Conservation (phyloP, 495 filamentous ascomycete species). For the Aspergillus funiculosus region DNA sequence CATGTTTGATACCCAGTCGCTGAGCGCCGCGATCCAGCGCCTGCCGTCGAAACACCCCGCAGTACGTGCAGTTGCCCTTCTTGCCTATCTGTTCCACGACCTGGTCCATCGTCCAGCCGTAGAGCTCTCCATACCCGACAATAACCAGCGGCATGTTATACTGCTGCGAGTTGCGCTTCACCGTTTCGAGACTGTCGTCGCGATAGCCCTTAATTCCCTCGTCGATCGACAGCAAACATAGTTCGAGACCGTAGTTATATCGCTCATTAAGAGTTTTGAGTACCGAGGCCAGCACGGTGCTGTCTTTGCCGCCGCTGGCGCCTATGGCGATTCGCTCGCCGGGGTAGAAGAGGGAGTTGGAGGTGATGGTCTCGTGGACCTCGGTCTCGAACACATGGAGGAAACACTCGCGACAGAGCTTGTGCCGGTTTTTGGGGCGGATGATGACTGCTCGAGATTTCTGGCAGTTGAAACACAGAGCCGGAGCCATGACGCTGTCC, state of each 20-base stretch:
- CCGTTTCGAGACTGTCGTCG: conserved; percentile 91
- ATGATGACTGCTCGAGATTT: conserved; percentile 77
- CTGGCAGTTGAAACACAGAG: conserved; percentile 68
- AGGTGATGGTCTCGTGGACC: conserved; percentile 84
- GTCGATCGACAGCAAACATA: conserved; percentile 86
- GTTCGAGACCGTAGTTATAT: conserved; percentile 76
- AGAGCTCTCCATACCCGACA: conserved; percentile 87
- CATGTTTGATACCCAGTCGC: conserved; percentile 81
- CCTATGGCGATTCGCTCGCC: conserved; percentile 92
- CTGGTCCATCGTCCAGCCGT: conserved; percentile 99
- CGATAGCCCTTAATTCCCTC: conserved; percentile 96
- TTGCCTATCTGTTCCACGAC: conserved; percentile 94
- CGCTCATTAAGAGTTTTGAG: conserved; percentile 92
- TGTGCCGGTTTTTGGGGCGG: conserved; percentile 86
- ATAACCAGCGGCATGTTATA: conserved; percentile 88
- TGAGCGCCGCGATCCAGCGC: conserved; percentile 90
- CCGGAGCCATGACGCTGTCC: conserved; percentile 45
- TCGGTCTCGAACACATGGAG: conserved; percentile 82
- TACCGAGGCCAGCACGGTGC: conserved; percentile 89
- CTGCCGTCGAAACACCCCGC: conserved; percentile 91
- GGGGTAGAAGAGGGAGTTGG: conserved; percentile 67
- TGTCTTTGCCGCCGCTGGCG: conserved; percentile 96
- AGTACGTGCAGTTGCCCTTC: conserved; percentile 98
- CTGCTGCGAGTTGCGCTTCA: conserved; percentile 86
- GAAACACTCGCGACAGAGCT: conserved; percentile 88